Evolutionary conservation across 2,329 filamentous ascomycete genomes (phyloP).

Genomic region (Hypoxylon sp.): DNA sequence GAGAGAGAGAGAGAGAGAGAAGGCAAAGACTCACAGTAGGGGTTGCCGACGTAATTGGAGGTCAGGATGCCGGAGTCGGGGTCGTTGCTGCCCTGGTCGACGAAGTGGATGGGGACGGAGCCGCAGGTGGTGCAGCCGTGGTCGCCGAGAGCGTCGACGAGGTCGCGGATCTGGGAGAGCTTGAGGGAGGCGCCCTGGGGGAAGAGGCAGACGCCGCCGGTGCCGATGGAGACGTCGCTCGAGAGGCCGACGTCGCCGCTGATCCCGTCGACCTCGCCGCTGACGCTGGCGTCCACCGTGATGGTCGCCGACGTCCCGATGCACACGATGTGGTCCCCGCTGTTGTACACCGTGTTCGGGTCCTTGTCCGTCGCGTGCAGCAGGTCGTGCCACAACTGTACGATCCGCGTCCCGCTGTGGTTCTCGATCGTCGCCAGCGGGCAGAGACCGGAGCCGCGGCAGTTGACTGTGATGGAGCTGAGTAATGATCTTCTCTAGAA

Average conservation of each 20-base stretch:
- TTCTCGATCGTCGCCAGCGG: slow-evolving; percentile 25
- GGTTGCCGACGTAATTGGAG: slow-evolving; percentile 31
- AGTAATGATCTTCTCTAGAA: neutral
- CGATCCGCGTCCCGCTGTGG: slow-evolving; percentile 9
- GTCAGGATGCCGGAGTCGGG: slow-evolving; percentile 30
- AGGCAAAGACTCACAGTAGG: slow-evolving; percentile 17
- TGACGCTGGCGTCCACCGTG: slow-evolving; percentile 17
- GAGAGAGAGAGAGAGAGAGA: no score
- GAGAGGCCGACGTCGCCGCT: slow-evolving; percentile 17
- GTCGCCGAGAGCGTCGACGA: slow-evolving; percentile 27
- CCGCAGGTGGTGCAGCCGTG: slow-evolving; percentile 31
- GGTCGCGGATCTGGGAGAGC: slow-evolving; percentile 21
- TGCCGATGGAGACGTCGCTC: slow-evolving; percentile 11
- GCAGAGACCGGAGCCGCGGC: slow-evolving; percentile 33
- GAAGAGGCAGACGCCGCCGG: slow-evolving; percentile 32
- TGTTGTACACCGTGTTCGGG: slow-evolving; percentile 25
- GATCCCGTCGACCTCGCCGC: slow-evolving; percentile 20
- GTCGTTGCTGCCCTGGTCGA: slow-evolving; percentile 31
- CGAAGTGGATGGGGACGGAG: slow-evolving; percentile 31
- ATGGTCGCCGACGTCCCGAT: slow-evolving; percentile 26
- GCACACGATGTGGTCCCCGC: slow-evolving; percentile 32
- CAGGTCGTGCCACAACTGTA: slow-evolving; percentile 26
- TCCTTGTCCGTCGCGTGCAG: slow-evolving; percentile 22
- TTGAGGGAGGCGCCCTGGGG: slow-evolving; percentile 28
- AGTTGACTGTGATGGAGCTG: slow-evolving; percentile 21